Evolutionary conservation across 306 rosid species (phyloP), one percentile per base, ranked within the genome.

Genomic region (Comarum palustre): DNA sequence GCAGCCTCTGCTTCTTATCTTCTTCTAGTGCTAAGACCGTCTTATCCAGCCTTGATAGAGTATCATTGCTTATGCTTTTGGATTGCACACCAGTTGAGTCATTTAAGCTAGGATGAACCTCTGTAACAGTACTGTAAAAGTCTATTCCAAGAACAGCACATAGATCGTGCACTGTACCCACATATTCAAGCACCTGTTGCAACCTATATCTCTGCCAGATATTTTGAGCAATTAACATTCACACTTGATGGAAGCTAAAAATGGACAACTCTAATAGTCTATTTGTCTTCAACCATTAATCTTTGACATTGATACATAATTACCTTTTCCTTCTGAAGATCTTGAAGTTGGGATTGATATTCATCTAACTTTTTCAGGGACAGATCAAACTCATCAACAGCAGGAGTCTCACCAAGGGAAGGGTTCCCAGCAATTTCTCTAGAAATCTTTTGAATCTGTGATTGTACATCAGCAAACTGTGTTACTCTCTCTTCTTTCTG

Each of bases 81-180:
- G 92, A 92, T 80, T 92, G 97, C 78, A 87, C 92, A 36, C 92
- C 91, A 62, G 93, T 88, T 57, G 99, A 80, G 75, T 95, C 99
- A 78, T 88, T 82, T 72, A 95, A 87, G 87, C 97, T 95, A 60
- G 99, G 99, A 83, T 95, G 97, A 71, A 95, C 99, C 81, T 92
- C 97, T 2, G 96, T 95, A 51, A 90, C 97, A 59, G 97, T 92
- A 50, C 85, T 88, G 82, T 92, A 88, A 90, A 95, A 95, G 82
- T 95, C 96, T 90, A 95, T 86, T 45, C 97, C 96, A 74, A 95
- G 99, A 77, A 95, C 99, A 66, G 96, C 90, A 78, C 99, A 95
- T 42, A 95, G 92, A 84, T 95, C 96, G 46, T 91, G 97, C 80
- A 91, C 97, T 19, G 90, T 84, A 69, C 97, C 86, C 80, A 91